Conservation (phyloP, 495 filamentous ascomycete species). For the Xylaria curta region DNA sequence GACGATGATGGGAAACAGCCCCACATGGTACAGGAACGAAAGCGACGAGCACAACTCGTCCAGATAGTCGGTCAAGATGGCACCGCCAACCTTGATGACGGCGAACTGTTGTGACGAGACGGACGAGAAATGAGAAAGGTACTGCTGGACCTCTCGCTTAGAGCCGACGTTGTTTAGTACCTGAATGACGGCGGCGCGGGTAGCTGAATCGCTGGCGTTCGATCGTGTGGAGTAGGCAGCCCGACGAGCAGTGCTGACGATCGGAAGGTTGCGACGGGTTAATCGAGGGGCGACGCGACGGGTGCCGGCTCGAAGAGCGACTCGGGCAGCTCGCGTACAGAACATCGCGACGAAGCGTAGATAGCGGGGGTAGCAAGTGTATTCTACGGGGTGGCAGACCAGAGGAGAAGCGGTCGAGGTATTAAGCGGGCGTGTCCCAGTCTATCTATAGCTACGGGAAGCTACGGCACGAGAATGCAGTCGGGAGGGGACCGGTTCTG, state of each 20-base stretch:
- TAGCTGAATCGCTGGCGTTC: slow-evolving; percentile 55
- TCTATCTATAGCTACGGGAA: slow-evolving; percentile 12
- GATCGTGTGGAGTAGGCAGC: slow-evolving; percentile 43
- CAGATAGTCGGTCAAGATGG: slow-evolving; percentile 94
- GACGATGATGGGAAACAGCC: slow-evolving; percentile 93
- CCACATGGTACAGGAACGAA: slow-evolving; percentile 93
- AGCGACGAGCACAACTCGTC: slow-evolving; percentile 87
- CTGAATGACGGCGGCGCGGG: slow-evolving; percentile 90
- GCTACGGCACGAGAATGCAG: slow-evolving; percentile 1
- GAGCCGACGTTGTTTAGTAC: slow-evolving; percentile 95
- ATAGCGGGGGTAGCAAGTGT: neutral
- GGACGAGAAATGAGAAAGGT: slow-evolving; percentile 96
- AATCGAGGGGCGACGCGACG: slow-evolving; percentile 22
- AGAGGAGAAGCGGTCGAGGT: neutral
- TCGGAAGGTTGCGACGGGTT: neutral
- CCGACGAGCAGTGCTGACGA: neutral
- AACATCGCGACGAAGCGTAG: slow-evolving; percentile 12
- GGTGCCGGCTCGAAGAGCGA: slow-evolving; percentile 22
- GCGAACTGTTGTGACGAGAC: slow-evolving; percentile 98
- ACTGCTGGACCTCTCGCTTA: slow-evolving; percentile 97
- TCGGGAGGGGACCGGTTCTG: neutral
- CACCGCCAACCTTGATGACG: slow-evolving; percentile 98
- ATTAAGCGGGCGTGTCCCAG: neutral
- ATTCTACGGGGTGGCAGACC: neutral
- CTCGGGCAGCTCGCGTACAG: slow-evolving; percentile 23